These are phyloP conservation scores for Immersiella caudata DNA, from an alignment of 495 filamentous ascomycete species.

Conservation along the genomic window DNA sequence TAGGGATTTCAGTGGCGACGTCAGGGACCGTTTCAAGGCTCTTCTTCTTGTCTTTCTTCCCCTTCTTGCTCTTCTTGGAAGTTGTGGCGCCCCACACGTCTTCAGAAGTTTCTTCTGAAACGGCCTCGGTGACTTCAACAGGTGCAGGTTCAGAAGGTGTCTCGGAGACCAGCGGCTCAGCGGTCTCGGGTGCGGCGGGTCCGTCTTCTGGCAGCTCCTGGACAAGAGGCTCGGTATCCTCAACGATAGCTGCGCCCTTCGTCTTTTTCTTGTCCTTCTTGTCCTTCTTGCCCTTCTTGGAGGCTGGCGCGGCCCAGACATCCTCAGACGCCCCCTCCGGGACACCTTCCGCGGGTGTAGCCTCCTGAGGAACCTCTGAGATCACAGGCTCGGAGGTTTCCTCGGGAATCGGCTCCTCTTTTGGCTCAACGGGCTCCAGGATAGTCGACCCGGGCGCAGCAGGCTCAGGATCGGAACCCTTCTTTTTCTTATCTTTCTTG, in stretches of 20 bases:
- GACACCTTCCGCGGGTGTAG: constrained; percentile 3
- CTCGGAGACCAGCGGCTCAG: constrained; percentile 2
- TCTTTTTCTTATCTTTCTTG: constrained; percentile 32
- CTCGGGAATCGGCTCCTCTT: constrained; percentile 18
- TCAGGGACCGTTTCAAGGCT: not conserved
- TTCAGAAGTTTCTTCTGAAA: not conserved
- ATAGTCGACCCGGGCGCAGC: constrained; percentile 4
- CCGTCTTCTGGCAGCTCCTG: not conserved
- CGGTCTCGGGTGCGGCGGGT: constrained; percentile 2
- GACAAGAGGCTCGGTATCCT: not conserved
- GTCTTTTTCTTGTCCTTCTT: constrained; percentile 39
- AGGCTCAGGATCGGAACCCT: constrained; percentile 5
- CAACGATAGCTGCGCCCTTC: constrained; percentile 26
- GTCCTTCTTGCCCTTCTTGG: constrained; percentile 25
- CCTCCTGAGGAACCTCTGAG: constrained; percentile 10
- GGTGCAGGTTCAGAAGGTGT: not conserved
- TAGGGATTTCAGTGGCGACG: not conserved
- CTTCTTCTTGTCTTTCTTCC: constrained; percentile 14
- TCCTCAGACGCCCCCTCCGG: constrained; percentile 3
- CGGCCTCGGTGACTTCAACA: constrained; percentile 17
- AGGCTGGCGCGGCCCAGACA: constrained; percentile 13
- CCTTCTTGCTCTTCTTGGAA: constrained; percentile 14
- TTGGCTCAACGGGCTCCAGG: constrained; percentile 7
- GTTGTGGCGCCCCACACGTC: not conserved
- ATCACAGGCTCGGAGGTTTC: constrained; percentile 7